Conservation (phyloP, 768 basidiomycete genomes). For the Lentinus brumalis region DNA sequence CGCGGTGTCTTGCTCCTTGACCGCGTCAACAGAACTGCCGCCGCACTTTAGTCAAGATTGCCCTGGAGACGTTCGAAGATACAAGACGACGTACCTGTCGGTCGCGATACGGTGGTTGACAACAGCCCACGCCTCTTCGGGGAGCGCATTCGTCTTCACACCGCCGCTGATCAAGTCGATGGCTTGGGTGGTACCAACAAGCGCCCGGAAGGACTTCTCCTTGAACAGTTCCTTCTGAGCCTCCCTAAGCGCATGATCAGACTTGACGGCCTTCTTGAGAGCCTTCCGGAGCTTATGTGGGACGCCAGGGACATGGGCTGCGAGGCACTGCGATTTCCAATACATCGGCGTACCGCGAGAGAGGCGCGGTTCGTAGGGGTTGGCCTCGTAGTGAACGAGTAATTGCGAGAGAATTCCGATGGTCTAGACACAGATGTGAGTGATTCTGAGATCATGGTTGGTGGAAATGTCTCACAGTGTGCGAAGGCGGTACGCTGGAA, state of each 20-base stretch:
- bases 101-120: slow-evolving; percentile 31
- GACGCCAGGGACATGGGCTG: slow-evolving; percentile 42
- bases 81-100: slow-evolving; percentile 25
- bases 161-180: slow-evolving; percentile 44
- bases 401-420: slow-evolving; percentile 55
- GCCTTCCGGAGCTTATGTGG: slow-evolving; percentile 31
- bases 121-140: slow-evolving; percentile 36
- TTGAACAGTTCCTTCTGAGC: slow-evolving; percentile 36
- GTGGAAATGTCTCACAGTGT: slow-evolving; percentile 43
- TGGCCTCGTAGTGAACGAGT: slow-evolving; percentile 48
- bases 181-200: slow-evolving; percentile 45
- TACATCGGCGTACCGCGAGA: slow-evolving; percentile 36
- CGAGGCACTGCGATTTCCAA: slow-evolving; percentile 43
- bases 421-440: slow-evolving; percentile 25
- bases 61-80: not conserved
- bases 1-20: slow-evolving; percentile 32
- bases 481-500: slow-evolving; percentile 52
- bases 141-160: slow-evolving; percentile 48
- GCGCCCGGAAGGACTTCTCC: slow-evolving; percentile 28
- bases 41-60: not conserved
- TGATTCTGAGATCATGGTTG: not conserved
- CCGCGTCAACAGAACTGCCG: slow-evolving; percentile 33
- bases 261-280: slow-evolving; percentile 28
- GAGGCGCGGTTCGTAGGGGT: slow-evolving; percentile 40
- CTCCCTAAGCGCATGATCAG: slow-evolving; percentile 34